Evolutionary conservation across 495 filamentous ascomycete genomes (phyloP).

Genomic region (Aspergillus ellipticus): DNA sequence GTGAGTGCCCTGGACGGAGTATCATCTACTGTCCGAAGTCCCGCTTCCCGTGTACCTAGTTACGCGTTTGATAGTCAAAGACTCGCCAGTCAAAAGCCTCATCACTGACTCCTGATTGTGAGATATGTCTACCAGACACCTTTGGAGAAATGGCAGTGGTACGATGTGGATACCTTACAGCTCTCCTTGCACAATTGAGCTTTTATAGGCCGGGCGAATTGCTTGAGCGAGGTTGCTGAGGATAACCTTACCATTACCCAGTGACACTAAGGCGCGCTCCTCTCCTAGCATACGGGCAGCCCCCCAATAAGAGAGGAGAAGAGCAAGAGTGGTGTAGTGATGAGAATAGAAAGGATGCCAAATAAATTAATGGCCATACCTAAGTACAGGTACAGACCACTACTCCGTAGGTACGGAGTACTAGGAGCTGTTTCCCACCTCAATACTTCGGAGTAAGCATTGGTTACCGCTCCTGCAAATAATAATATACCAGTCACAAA

Average conservation of each 20-base stretch:
- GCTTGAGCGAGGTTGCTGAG: constrained; percentile 1
- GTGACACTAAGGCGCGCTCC: neutral
- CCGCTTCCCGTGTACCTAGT: neutral
- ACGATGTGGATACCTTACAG: constrained; percentile 10
- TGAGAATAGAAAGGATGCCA: neutral
- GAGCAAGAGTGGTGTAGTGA: neutral
- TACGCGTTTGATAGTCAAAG: neutral
- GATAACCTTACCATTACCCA: neutral
- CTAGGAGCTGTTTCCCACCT: neutral
- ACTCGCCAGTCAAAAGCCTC: neutral
- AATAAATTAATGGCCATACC: neutral
- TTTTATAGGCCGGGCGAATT: constrained; percentile 1
- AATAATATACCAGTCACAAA: constrained; percentile 3
- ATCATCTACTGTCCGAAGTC: neutral
- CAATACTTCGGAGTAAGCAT: neutral
- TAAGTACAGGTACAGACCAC: neutral
- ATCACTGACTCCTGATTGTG: neutral
- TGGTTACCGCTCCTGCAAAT: neutral
- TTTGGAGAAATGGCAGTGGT: neutral
- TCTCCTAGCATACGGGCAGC: neutral
- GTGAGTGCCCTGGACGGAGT: neutral
- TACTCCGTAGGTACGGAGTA: neutral
- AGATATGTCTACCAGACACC: constrained; percentile 3
- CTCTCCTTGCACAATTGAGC: constrained; percentile 15
- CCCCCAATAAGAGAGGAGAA: neutral